A percentile compares a stretch with the other conserved stretches of the same genome.
These are phyloP conservation scores for Cystobasidium ongulense DNA, from an alignment of 768 basidiomycete species.

Conservation along the genomic window DNA sequence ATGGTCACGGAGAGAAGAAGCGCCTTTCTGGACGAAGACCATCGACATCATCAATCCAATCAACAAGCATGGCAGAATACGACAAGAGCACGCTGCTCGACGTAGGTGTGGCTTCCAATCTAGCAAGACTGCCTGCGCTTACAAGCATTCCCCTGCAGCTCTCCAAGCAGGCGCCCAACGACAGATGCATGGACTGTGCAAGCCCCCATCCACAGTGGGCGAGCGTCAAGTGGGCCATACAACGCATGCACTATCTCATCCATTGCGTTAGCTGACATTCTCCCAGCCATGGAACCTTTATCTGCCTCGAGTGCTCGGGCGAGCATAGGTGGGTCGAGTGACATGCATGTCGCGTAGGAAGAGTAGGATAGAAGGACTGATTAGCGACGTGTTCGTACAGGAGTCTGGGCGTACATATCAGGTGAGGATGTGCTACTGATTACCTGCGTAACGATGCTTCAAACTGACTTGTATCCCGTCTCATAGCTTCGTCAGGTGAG, in stretches of 20 bases:
- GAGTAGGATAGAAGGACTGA: conserved; percentile 59
- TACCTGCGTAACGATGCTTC: background rate
- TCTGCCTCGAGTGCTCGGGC: conserved; percentile 64
- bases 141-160: background rate
- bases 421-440: background rate
- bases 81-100: conserved; percentile 28
- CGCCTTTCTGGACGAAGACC: background rate
- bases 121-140: background rate
- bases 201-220: conserved; percentile 24
- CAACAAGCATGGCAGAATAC: conserved; percentile 21
- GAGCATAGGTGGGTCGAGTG: conserved; percentile 70
- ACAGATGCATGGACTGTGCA: conserved; percentile 28
- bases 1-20: background rate
- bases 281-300: conserved; percentile 57
- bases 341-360: conserved; percentile 43
- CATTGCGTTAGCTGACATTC: background rate
- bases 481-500: conserved; percentile 33
- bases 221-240: conserved; percentile 11
- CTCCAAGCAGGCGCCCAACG: conserved; percentile 21
- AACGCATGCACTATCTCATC: background rate
- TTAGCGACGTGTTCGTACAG: background rate
- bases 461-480: background rate
- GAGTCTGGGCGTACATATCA: conserved; percentile 30
- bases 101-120: conserved; percentile 1
- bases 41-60: background rate